phyloP scores from a whole-genome alignment of 345 rosid species.

The Rhodamnia argentea region DNA sequence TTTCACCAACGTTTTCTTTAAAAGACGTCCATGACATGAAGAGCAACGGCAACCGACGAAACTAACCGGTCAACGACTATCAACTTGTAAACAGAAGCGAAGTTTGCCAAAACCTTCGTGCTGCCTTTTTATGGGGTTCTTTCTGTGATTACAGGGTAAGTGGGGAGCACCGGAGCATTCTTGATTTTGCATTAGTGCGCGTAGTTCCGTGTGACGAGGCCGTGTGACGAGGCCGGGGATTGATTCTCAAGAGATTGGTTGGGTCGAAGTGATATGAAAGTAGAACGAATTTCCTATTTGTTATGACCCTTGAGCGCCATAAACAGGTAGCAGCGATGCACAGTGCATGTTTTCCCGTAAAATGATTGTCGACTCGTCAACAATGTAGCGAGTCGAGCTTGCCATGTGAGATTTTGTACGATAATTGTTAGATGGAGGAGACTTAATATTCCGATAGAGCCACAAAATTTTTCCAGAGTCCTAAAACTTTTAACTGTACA shows the following conservation, averaged over 20 bases:
- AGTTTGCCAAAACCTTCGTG: too few relatives aligned
- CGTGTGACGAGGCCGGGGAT: too few relatives aligned
- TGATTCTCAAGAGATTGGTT: not conserved
- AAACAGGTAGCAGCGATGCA: not conserved
- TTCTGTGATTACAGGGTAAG: not conserved
- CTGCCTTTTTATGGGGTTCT: too few relatives aligned
- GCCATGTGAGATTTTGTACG: too few relatives aligned
- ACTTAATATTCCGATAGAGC: too few relatives aligned
- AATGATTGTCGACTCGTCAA: not conserved
- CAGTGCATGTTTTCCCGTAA: not conserved
- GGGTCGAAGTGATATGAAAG: not conserved
- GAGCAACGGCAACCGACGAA: too few relatives aligned
- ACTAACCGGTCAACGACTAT: not conserved
- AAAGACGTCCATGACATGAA: not conserved
- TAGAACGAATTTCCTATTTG: not conserved
- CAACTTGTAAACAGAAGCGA: too few relatives aligned
- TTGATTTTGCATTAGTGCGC: not conserved
- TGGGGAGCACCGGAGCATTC: not conserved
- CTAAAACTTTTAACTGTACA: not conserved
- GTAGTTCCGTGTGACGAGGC: not conserved
- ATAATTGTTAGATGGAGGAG: too few relatives aligned
- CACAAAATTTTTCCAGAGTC: not conserved
- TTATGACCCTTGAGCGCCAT: not conserved
- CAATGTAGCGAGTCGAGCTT: not conserved
- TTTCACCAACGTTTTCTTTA: not conserved